A percentile compares a stretch with the other conserved stretches of the same genome.
Evolutionary conservation across 140 eudicot species (phyloP).

Genomic region (Artemisia princeps): DNA sequence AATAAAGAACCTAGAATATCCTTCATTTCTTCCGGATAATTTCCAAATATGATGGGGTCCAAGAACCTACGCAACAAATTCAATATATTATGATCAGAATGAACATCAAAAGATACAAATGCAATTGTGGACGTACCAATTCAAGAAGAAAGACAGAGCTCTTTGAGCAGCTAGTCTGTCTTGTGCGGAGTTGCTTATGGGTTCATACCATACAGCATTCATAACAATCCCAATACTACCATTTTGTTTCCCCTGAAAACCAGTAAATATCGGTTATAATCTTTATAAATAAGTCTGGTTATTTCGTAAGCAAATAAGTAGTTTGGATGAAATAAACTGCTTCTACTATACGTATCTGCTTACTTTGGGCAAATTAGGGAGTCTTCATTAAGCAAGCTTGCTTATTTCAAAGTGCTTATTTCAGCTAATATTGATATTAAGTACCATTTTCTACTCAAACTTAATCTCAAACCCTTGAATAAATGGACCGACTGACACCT

Average conservation of each 20-base stretch:
- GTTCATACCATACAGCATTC: slow-evolving; percentile 63
- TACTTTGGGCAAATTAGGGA: too few relatives aligned
- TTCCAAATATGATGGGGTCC: slow-evolving; percentile 61
- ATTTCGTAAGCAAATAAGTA: too few relatives aligned
- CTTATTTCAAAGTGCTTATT: too few relatives aligned
- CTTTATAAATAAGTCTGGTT: too few relatives aligned
- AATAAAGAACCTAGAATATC: slow-evolving; percentile 42
- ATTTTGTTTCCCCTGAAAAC: slow-evolving; percentile 41
- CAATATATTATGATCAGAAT: slow-evolving; percentile 8
- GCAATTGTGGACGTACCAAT: slow-evolving; percentile 39
- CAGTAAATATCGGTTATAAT: not conserved
- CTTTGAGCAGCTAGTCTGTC: slow-evolving; percentile 59
- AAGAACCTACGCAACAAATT: slow-evolving; percentile 46
- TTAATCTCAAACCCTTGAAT: too few relatives aligned
- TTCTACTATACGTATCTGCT: too few relatives aligned
- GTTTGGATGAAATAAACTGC: too few relatives aligned
- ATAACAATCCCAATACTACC: slow-evolving; percentile 57
- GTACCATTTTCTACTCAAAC: too few relatives aligned
- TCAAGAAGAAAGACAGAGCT: slow-evolving; percentile 61
- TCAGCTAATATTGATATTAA: too few relatives aligned
- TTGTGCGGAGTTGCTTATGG: slow-evolving; percentile 50
- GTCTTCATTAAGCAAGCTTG: too few relatives aligned
- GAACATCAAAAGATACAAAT: not conserved
- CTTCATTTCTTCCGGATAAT: slow-evolving; percentile 59
- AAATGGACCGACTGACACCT: too few relatives aligned